These are phyloP conservation scores for Geotrichum carabidarum DNA, from an alignment of 1,139 yeast genomes.

Conservation along the genomic window DNA sequence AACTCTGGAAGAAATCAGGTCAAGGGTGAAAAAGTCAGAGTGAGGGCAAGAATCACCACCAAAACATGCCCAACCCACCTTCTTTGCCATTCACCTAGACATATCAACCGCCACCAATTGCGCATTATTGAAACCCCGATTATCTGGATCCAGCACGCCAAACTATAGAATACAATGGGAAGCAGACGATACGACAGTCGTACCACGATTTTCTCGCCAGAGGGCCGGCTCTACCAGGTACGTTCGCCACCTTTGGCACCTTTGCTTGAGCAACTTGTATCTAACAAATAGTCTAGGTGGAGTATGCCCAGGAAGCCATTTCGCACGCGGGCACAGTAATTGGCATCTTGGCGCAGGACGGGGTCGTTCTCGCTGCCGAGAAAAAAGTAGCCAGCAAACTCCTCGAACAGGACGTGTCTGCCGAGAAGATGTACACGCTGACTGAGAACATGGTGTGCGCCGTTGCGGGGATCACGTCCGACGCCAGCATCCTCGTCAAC, in stretches of 20 bases:
- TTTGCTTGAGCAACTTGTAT: neutral
- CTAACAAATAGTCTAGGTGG: slow-evolving; percentile 48
- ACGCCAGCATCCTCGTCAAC: slow-evolving; percentile 86
- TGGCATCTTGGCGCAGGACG: slow-evolving; percentile 87
- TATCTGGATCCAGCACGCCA: neutral
- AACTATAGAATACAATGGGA: slow-evolving; percentile 41
- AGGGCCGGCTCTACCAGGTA: slow-evolving; percentile 90
- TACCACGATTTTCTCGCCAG: slow-evolving; percentile 97
- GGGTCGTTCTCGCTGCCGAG: slow-evolving; percentile 94
- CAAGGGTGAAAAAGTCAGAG: slow-evolving; percentile 3
- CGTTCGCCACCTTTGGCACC: slow-evolving; percentile 23
- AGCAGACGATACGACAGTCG: slow-evolving; percentile 91
- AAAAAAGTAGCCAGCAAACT: slow-evolving; percentile 88
- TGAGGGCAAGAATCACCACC: slow-evolving; percentile 8
- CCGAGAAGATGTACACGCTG: slow-evolving; percentile 84
- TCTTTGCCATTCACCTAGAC: neutral
- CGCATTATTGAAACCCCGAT: neutral
- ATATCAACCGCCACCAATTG: neutral
- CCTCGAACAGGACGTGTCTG: slow-evolving; percentile 86
- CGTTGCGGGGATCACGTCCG: slow-evolving; percentile 98
- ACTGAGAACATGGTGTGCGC: slow-evolving; percentile 82
- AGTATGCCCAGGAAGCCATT: slow-evolving; percentile 95
- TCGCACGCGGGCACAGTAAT: slow-evolving; percentile 97
- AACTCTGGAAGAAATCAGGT: neutral
- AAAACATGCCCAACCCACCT: neutral